These are phyloP conservation scores for Syncephalastrum sp. DNA, from an alignment of 371 early-diverging fungal genomes.

Conservation along the genomic window DNA sequence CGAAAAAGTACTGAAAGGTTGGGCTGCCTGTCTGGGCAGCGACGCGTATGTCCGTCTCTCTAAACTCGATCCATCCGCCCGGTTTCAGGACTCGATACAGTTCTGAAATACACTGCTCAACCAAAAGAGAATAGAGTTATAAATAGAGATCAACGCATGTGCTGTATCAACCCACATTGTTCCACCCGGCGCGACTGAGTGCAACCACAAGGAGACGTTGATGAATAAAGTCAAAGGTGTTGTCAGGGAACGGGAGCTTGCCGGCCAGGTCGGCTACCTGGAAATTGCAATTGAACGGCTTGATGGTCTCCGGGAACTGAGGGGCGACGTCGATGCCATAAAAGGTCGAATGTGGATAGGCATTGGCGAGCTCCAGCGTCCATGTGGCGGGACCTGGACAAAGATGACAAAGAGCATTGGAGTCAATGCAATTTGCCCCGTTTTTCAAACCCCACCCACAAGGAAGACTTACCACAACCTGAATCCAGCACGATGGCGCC, in stretches of 20 bases:
- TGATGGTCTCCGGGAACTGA: slow-evolving; percentile 26
- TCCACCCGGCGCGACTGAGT: slow-evolving; percentile 29
- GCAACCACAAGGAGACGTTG: slow-evolving; percentile 31
- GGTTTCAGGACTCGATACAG: slow-evolving; percentile 37
- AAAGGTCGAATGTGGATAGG: slow-evolving; percentile 23
- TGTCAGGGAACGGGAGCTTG: slow-evolving; percentile 24
- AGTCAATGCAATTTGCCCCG: too few relatives aligned
- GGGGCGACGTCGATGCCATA: slow-evolving; percentile 26
- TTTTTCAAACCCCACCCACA: too few relatives aligned
- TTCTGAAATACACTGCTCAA: slow-evolving; percentile 15
- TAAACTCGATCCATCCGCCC: slow-evolving; percentile 34
- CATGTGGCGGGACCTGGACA: slow-evolving; percentile 17
- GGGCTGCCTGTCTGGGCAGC: neutral
- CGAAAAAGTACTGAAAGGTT: too few relatives aligned
- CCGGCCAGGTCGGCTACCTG: slow-evolving; percentile 19
- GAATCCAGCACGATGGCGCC: slow-evolving; percentile 22
- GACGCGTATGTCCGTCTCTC: slow-evolving; percentile 26
- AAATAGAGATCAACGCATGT: slow-evolving; percentile 24
- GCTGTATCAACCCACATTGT: slow-evolving; percentile 11
- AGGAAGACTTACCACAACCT: slow-evolving; percentile 21
- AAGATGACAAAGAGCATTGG: too few relatives aligned
- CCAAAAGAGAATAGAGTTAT: slow-evolving; percentile 26
- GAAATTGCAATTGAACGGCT: slow-evolving; percentile 30
- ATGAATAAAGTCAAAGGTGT: slow-evolving; percentile 28
- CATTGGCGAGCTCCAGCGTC: slow-evolving; percentile 36